Base-by-base conservation (phyloP, 306 rosid genomes). In the Alnus rubra region DNA sequence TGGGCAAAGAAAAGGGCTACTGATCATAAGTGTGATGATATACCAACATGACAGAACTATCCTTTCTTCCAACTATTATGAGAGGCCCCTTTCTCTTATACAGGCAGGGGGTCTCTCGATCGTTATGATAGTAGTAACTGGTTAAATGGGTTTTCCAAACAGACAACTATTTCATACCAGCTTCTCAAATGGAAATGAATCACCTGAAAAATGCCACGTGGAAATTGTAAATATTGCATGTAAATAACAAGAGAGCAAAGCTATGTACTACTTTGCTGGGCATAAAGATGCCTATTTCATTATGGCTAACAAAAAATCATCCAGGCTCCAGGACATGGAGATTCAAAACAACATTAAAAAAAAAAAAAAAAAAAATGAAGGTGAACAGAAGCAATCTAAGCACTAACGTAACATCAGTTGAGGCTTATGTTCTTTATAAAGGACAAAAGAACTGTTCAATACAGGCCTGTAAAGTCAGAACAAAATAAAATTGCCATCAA, bases 401-500 rank as follows among this genome's bases (percentile, higher is more conserved):
- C 50, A 69, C 73, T 68, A 78, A 45, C 75, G 52, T 49, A 23
- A 23, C 28, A 23, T 23, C 28, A 23, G 28, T 23, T 23, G 28
- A 23, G 28, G 28, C 58, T 77, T 49, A 74, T 68, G 74, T 53
- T 73, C 70, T 74, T 79, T 84, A 74, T 74, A 81, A 50, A 76
- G 80, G 47, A 60, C 76, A 69, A 80, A 49, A 37, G 75, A 86
- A 86, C 80, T 35, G 67, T 63, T 67, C 52, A 80, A 84, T 79
- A 84, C 49, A 74, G 63, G 83, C 87, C 81, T 80, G 82, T 39
- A 73, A 56, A 56, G 55, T 45, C 54, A 56, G 47, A 76, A 79
- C 58, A 78, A 54, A 79, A 81, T 72, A 74, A 72, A 84, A 74
- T 69, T 81, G 78, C 85, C 83, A 72, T 50, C 77, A 69, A 83